Conservation (phyloP, 306 rosid genomes). For the Vigna trinervia region DNA sequence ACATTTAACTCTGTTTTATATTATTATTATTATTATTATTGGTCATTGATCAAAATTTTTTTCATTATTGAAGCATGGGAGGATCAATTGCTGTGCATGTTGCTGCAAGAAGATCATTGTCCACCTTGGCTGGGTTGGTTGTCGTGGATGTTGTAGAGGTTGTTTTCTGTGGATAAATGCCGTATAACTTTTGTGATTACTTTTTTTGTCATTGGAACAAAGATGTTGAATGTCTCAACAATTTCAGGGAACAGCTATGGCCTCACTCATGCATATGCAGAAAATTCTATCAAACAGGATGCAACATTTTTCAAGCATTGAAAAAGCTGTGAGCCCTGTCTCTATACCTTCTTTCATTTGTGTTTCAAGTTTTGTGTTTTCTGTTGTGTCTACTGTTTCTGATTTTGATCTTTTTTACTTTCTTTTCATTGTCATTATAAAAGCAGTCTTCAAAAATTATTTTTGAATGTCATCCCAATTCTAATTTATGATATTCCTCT, state of each 20-base stretch:
- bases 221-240: conserved; percentile 39
- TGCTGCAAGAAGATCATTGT: conserved; percentile 70
- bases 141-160: conserved; percentile 99
- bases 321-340: conserved; percentile 72
- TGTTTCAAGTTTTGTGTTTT: conserved; percentile 15
- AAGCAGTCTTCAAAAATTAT: conserved; percentile 8
- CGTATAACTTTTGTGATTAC: conserved; percentile 26
- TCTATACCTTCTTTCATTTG: conserved; percentile 32
- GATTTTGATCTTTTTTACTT: conserved; percentile 34
- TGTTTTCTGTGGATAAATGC: conserved; percentile 39
- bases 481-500: conserved; percentile 30
- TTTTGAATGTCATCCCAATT: conserved; percentile 31
- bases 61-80: conserved; percentile 77
- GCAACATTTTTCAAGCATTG: conserved; percentile 90
- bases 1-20: conserved; percentile 12
- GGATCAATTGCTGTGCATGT: conserved; percentile 96
- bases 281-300: conserved; percentile 81
- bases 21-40: conserved; percentile 12
- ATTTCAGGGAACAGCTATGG: conserved; percentile 97
- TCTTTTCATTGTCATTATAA: conserved; percentile 30
- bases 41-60: conserved; percentile 19
- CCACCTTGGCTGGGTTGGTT: conserved; percentile 90
- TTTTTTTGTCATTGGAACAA: conserved; percentile 26
- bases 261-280: conserved; percentile 95
- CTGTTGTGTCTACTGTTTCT: conserved; percentile 24